A percentile compares a stretch with the other conserved stretches of the same genome.
phyloP scores from a whole-genome alignment of 139 green algal species.

The Zygnema cylindricum region DNA sequence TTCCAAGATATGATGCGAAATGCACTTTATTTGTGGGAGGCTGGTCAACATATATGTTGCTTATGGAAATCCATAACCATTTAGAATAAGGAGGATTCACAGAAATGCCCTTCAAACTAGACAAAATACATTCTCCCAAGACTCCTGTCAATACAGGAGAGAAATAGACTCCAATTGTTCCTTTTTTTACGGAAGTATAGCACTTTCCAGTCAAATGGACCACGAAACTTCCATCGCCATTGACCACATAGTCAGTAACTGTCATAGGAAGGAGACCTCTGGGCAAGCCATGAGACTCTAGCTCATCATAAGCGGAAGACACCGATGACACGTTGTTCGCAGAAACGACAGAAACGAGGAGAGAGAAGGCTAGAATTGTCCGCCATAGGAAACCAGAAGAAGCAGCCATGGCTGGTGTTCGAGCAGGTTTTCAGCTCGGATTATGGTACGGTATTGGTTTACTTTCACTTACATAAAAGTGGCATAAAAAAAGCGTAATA shows the following conservation, averaged over 20 bases:
- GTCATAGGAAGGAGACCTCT: not conserved
- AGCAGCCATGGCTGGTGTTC: no score
- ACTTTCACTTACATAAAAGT: no score
- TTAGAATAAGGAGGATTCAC: not conserved
- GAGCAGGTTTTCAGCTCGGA: no score
- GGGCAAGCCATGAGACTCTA: slow-evolving; percentile 2
- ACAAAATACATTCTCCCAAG: not conserved
- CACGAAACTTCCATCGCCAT: not conserved
- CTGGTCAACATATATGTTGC: slow-evolving; percentile 9
- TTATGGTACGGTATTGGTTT: no score
- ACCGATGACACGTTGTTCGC: no score
- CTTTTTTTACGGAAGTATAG: not conserved
- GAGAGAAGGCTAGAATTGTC: no score
- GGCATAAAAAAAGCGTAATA: no score
- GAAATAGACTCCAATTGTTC: not conserved
- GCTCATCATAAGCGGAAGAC: not conserved
- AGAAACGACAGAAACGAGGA: no score
- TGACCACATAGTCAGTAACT: not conserved
- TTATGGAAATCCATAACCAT: not conserved
- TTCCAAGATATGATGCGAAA: not conserved
- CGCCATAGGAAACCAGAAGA: no score
- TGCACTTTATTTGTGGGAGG: not conserved
- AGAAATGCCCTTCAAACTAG: not conserved
- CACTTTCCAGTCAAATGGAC: not conserved
- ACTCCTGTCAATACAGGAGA: not conserved